Conservation (phyloP, 2,329 filamentous ascomycete genomes). For the Dactylonectria estremocensis region DNA sequence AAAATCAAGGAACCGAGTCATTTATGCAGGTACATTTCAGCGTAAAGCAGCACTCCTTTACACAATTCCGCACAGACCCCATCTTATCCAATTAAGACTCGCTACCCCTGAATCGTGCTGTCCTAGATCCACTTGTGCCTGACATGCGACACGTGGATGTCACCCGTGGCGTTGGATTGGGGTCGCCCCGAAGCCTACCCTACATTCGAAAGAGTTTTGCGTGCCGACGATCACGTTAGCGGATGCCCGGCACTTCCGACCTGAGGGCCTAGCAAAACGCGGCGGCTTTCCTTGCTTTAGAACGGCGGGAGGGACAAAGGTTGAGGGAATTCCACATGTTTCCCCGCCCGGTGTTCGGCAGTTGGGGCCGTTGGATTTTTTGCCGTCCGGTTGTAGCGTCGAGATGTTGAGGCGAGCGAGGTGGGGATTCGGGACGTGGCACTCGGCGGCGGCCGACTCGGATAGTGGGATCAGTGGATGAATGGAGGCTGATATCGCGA, state of each 20-base stretch:
- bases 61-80: neutral
- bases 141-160: constrained; percentile 42
- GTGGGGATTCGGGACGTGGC: neutral
- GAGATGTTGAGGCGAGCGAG: neutral
- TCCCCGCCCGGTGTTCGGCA: constrained; percentile 2
- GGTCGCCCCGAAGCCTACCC: constrained; percentile 17
- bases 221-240: neutral
- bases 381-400: neutral
- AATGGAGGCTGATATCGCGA: neutral
- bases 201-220: constrained; percentile 16
- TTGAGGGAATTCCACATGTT: neutral
- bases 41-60: constrained; percentile 20
- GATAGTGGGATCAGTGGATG: neutral
- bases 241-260: neutral
- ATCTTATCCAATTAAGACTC: constrained; percentile 32
- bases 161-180: neutral
- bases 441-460: neutral
- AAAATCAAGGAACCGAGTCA: neutral
- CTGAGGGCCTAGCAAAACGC: neutral
- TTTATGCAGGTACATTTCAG: constrained; percentile 12
- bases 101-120: constrained; percentile 36
- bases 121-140: constrained; percentile 32
- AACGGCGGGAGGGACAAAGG: neutral
- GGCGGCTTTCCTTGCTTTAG: neutral
- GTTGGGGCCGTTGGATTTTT: neutral